Evolutionary conservation across 495 filamentous ascomycete species (phyloP).

Genomic region (Penicillium silybi): DNA sequence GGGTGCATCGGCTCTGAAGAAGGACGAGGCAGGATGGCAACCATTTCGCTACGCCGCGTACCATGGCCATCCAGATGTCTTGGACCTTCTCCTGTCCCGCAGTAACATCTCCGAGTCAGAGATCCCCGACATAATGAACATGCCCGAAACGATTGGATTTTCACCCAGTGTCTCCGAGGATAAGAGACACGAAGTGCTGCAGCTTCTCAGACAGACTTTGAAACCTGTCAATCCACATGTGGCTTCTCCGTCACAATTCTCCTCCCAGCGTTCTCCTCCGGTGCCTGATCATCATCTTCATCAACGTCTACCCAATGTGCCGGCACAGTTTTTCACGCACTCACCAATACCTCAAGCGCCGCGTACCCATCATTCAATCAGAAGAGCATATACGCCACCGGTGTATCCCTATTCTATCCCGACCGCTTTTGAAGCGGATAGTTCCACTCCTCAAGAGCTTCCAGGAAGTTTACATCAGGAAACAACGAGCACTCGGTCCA

Average conservation of each 20-base stretch:
- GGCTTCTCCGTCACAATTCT: no score
- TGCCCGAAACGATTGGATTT: conserved; percentile 23
- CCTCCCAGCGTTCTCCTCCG: no score
- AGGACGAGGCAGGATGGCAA: conserved; percentile 39
- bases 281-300: no score
- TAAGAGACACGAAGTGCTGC: conserved; percentile 14
- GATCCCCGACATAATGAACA: conserved; percentile 10
- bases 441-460: conserved; percentile 20
- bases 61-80: conserved; percentile 34
- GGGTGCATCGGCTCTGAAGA: conserved; percentile 36
- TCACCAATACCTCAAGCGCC: not conserved
- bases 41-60: conserved; percentile 39
- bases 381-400: not conserved
- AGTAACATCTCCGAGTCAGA: conserved; percentile 9
- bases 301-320: no score
- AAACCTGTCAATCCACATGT: not conserved
- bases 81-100: conserved; percentile 22
- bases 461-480: conserved; percentile 27
- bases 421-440: not conserved
- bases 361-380: not conserved
- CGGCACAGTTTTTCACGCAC: not conserved
- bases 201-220: conserved; percentile 13
- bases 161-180: conserved; percentile 23
- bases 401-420: not conserved
- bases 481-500: not conserved